Base-by-base conservation (phyloP, 441 rosid species). In the Bruguiera hainesii region DNA sequence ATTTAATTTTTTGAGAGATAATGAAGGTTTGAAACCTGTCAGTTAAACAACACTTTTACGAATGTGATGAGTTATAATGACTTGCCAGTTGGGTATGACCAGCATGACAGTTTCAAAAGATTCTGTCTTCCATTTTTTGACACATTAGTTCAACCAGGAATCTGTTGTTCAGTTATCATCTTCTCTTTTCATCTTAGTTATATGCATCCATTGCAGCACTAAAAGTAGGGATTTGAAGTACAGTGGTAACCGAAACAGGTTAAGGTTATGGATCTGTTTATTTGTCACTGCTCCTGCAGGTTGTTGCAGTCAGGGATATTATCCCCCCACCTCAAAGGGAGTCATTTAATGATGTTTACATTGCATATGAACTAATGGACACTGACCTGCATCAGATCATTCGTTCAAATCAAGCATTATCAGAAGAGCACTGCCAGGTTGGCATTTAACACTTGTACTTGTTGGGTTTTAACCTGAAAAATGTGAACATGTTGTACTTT, bases 361-460 rank as follows among this genome's bases (percentile, higher is more conserved):
- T 93, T 55, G 96, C 85, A n/a, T 87, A 87, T 79, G 97, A 90
- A 71, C 71, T 88, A 42, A 90, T 90, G 97, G 96, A 84, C 63
- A 73, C 83, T 56, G 89, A 89, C 77, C 84, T 93, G 63, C 75
- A 75, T 66, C 82, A 79, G 75, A 70, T 89, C 71, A 78, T 93
- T 56, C 87, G 79, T 19, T 87, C 91, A 50, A 77, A 78, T 56
- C 89, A 86, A 73, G 81, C 56, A 59, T 79, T 93, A 72, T 78
- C 81, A 7, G 78, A 81, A 73, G 84, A 82, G 73, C 97, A 93
- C 71, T 78, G 87, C 73, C 85, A 90, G 97, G 98, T 93, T 60
- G 65, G 69, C 48, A 51, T 68, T 53, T 56, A 62, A 63, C 39
- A 51, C 64, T 56, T 60, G 7, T 61, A 20, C 55, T 39, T 29